These are phyloP conservation scores for Pseudopediastrum boryanum DNA, from an alignment of 139 green algal species.

Conservation along the genomic window DNA sequence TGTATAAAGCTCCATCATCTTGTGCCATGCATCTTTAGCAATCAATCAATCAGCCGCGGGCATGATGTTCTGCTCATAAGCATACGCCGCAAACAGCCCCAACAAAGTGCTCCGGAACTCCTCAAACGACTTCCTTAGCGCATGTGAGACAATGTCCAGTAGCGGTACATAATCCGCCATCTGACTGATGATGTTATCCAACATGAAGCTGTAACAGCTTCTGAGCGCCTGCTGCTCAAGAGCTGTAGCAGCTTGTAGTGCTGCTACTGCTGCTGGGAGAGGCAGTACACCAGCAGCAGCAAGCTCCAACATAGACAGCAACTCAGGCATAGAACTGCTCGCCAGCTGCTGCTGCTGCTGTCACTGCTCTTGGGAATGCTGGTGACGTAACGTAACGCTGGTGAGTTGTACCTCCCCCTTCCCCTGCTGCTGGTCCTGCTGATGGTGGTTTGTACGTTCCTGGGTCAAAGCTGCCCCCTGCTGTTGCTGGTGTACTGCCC, in stretches of 20 bases:
- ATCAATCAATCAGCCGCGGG: constrained; percentile 18
- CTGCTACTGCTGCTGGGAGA: background rate
- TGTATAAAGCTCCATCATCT: background rate
- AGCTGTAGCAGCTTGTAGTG: constrained; percentile 11
- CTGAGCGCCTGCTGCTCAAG: background rate
- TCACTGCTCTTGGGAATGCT: background rate
- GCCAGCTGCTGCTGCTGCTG: constrained; percentile 16
- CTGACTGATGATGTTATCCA: constrained; percentile 16
- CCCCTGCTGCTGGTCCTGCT: constrained; percentile 6
- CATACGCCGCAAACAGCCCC: constrained; percentile 41
- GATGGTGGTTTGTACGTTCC: background rate
- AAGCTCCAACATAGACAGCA: too few relatives aligned
- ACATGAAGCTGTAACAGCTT: background rate
- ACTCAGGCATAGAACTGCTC: background rate
- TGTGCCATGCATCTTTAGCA: background rate
- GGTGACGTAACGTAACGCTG: background rate
- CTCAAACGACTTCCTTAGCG: constrained; percentile 35
- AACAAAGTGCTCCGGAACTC: constrained; percentile 49
- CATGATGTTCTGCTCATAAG: constrained; percentile 52
- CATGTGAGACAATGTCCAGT: constrained; percentile 16
- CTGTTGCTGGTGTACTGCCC: background rate
- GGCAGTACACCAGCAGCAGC: background rate
- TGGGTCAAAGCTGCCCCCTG: background rate
- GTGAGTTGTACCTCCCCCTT: background rate
- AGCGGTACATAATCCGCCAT: constrained; percentile 35